A percentile compares a stretch with the other conserved stretches of the same genome.
Conservation (phyloP, 352 stramenopile genomes). For the Globisporangium perplexum region DNA sequence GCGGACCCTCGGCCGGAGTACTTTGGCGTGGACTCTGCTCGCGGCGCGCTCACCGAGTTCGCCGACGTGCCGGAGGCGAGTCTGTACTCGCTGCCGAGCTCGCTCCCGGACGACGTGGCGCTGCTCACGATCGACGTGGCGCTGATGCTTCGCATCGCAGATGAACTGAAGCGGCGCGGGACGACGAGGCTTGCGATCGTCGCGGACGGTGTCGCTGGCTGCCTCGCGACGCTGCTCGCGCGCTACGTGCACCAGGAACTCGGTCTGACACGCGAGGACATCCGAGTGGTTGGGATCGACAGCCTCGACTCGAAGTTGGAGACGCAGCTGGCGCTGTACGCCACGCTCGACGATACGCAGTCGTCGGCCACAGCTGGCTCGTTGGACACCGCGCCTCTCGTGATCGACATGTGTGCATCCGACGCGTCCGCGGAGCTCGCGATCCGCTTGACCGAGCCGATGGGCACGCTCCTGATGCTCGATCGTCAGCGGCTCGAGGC, state of each 20-base stretch:
- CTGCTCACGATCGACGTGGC: conserved; percentile 34
- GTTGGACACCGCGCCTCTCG: conserved; percentile 14
- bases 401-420: conserved; percentile 47
- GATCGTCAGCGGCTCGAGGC: conserved; percentile 25
- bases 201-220: conserved; percentile 15
- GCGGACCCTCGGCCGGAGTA: not conserved
- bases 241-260: conserved; percentile 23
- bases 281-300: conserved; percentile 26
- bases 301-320: not conserved
- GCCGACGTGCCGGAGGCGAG: conserved; percentile 32
- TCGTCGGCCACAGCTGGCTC: conserved; percentile 15
- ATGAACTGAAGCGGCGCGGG: conserved; percentile 18
- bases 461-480: conserved; percentile 37
- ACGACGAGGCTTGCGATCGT: conserved; percentile 23
- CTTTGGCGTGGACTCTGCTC: conserved; percentile 27
- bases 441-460: conserved; percentile 33
- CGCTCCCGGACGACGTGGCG: conserved; percentile 33
- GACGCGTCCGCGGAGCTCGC: conserved; percentile 38
- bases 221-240: conserved; percentile 17
- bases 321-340: conserved; percentile 11
- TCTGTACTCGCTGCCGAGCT: conserved; percentile 21
- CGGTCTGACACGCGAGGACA: conserved; percentile 14
- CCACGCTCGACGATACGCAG: conserved; percentile 23
- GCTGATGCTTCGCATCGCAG: conserved; percentile 27
- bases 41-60: conserved; percentile 32